Evolutionary conservation across 495 filamentous ascomycete genomes (phyloP), one percentile per base, ranked within the genome.

Genomic region (Hypoxylon fuscum): DNA sequence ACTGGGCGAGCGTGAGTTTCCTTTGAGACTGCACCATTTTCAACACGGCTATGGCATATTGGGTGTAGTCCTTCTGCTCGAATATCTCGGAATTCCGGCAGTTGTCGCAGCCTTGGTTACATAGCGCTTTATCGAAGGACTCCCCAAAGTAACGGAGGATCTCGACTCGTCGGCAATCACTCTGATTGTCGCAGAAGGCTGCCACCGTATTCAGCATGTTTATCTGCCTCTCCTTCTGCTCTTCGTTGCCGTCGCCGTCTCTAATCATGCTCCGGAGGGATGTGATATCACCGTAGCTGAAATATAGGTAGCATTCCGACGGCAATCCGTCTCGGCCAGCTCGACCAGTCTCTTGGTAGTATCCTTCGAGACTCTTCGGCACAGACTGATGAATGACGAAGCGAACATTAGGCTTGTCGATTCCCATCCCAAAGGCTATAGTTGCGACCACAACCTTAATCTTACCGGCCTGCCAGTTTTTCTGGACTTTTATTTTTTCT

Each of bases 351-450:
- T 98, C 96, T 69, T 98, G 95, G 65, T 97, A 97, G 69, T 98
- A 98, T 0, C 94, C 96, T 74, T 98, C 95, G n/a, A 98, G 80
- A 66, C 91, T 96, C 74, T 96, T 97, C 0, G 95, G 95, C 5
- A 97, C 81, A 14, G 84, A 89, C 65, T 96, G 87, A 72, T 98
- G 95, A 25, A 98, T 92, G 35, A 98, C 93, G 64, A 93, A 97
- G 10, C 95, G 90, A 32, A 98, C 94, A 72, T 98, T 88, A 0
- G 92, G 83, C 73, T 98, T 98, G 76, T 98, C 95, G 51, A 98
- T 98, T 12, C 95, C 95, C 95, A 98, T 98, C 8, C 95, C 95
- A 71, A 98, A 98, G 22, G 95, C 95, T 72, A 98, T 97, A 0
- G 95, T 99, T n/a, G 95, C 96, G 22, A 99, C 95, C 20, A 99